Conservation (phyloP, 169 alveolate species). For the Perkinsus olseni region DNA sequence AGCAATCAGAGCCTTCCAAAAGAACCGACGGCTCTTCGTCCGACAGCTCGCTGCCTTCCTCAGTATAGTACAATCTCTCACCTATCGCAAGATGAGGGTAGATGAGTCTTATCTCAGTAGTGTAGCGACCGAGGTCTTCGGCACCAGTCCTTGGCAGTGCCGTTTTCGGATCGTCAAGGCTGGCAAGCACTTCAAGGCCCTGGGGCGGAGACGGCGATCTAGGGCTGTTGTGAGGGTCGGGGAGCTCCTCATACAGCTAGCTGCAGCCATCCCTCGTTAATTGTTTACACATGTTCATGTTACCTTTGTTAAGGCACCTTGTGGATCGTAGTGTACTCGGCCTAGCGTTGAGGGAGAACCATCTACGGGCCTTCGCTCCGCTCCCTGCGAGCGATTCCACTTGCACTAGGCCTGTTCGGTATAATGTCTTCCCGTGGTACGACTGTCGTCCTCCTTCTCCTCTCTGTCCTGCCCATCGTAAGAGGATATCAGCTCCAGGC, state of each 20-base stretch:
- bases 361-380: too few species aligned
- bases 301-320: background rate
- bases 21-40: background rate
- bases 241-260: background rate
- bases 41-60: background rate
- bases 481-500: background rate
- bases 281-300: background rate
- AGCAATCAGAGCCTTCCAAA: background rate
- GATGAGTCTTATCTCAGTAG: background rate
- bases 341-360: too few species aligned
- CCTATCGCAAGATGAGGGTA: background rate
- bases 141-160: background rate
- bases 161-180: background rate
- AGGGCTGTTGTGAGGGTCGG: background rate
- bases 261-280: background rate
- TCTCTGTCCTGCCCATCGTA: background rate
- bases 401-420: too few species aligned
- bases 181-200: background rate
- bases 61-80: background rate
- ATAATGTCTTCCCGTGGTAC: too few species aligned
- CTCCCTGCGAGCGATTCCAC: too few species aligned
- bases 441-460: too few species aligned
- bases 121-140: background rate
- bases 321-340: too few species aligned
- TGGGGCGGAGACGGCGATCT: background rate